Percentiles rank a stretch among this genome's conserved stretches.
These are phyloP conservation scores for Secale cereale DNA, from an alignment of 176 grass and related monocot species.

Conservation along the genomic window DNA sequence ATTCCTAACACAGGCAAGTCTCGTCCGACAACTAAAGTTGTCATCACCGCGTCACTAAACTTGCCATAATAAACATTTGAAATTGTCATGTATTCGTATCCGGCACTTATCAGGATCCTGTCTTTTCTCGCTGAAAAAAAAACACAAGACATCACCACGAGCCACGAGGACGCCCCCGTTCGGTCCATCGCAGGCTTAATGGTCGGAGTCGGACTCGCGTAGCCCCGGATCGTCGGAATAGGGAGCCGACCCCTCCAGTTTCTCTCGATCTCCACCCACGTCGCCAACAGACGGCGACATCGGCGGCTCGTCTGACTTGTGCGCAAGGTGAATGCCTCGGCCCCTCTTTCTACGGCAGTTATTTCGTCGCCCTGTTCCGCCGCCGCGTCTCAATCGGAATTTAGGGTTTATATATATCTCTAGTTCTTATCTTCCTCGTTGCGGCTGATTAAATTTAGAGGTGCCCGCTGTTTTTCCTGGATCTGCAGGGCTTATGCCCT, in stretches of 20 bases:
- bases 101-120: no score
- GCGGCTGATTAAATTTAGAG: not conserved
- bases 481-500: conserved; percentile 16
- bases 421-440: not conserved
- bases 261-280: not conserved
- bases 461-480: not conserved
- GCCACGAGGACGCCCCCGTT: not conserved
- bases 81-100: no score
- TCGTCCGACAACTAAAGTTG: no score
- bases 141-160: not conserved
- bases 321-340: not conserved
- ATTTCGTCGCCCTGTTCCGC: not conserved
- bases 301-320: not conserved
- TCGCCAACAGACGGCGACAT: not conserved
- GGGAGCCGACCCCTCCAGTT: not conserved
- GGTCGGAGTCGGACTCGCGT: not conserved
- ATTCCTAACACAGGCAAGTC: no score
- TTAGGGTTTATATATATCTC: conserved; percentile 4
- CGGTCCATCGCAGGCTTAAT: not conserved
- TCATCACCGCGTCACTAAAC: no score
- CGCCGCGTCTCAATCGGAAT: not conserved
- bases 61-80: no score
- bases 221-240: not conserved
- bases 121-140: no score
- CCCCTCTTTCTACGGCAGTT: not conserved